Base-by-base conservation (phyloP, 208 protist genomes). In the Crithidia expoeki region DNA sequence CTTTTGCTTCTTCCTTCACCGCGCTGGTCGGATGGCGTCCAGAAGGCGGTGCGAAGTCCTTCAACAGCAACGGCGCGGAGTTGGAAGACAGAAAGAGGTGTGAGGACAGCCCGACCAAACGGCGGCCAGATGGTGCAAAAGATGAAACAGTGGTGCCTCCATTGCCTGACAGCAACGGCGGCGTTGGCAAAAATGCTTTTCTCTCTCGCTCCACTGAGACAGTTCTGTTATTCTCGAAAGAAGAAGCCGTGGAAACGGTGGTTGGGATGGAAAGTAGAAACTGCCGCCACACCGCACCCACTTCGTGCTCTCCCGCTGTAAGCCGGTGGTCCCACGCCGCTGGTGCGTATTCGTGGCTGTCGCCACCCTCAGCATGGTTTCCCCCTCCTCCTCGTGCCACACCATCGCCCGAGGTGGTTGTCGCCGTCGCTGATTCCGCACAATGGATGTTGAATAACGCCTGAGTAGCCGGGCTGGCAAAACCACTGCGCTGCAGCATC, bases 401-500 rank as follows among this genome's bases (percentile, higher is more conserved):
- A 17, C 42, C 42, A 4, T 9, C 42, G 3, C 42, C 12, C 42
- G 9, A 47, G 16, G 59, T 55, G 38, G 40, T 25, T 16, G 17
- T 21, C 2, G 51, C 16, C 4, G 12, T 46, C 33, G 42, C 34
- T 21, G 38, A 11, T n/a, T 40, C 61, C 3, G 40, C 53, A 25
- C 36, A n/a, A 25, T 2, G 2, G 16, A 21, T 10, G 34, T 32
- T 0, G 34, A 62, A 68, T 4, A 77, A 49, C 21, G 63, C 72
- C 40, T 72, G 47, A 1, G 72, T 77, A 9, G 57, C 32, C 4
- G 64, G 23, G 33, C 58, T 77, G 21, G 72, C 36, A 33, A 77
- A 77, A 23, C 72, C 72, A 3, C 47, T 61, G 57, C 72, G 72
- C 57, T 68, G 49, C 38, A 77, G 27, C n/a, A n/a, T n/a, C n/a